Conservation (phyloP, 768 basidiomycete genomes). For the Trametes coccinea region DNA sequence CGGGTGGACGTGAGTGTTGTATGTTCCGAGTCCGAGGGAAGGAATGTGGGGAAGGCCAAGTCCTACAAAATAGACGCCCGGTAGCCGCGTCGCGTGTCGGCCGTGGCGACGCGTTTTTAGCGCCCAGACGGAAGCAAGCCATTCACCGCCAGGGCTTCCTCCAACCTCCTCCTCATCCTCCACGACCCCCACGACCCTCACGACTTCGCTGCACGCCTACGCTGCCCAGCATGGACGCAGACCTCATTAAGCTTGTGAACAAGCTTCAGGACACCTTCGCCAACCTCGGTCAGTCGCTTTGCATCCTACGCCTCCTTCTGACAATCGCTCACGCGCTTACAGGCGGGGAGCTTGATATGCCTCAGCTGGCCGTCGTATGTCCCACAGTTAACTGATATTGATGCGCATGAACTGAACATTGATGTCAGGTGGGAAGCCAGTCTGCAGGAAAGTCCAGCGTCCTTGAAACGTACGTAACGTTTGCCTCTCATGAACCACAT, state of each 20-base stretch:
- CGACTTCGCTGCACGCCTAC: not conserved
- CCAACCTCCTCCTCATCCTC: constrained; percentile 5
- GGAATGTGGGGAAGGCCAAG: not conserved
- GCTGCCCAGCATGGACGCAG: constrained; percentile 73
- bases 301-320: constrained; percentile 12
- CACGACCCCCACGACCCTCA: constrained; percentile 20
- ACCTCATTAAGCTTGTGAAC: constrained; percentile 93
- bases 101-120: constrained; percentile 25
- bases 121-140: constrained; percentile 3
- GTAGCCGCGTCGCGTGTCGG: constrained; percentile 17
- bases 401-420: constrained; percentile 4
- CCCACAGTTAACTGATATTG: not conserved
- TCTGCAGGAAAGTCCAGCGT: constrained; percentile 96
- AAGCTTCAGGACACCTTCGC: constrained; percentile 92
- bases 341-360: constrained; percentile 94
- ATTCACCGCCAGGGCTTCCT: not conserved
- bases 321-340: constrained; percentile 14
- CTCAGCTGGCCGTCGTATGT: constrained; percentile 85
- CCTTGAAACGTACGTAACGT: constrained; percentile 79
- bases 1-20: not conserved
- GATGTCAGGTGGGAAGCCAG: constrained; percentile 85
- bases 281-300: constrained; percentile 68
- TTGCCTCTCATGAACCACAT: not conserved
- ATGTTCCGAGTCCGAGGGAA: not conserved
- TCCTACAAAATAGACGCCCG: not conserved